Conservation (phyloP, 2,329 filamentous ascomycete species). For the Cladobotryum mycophilum region DNA sequence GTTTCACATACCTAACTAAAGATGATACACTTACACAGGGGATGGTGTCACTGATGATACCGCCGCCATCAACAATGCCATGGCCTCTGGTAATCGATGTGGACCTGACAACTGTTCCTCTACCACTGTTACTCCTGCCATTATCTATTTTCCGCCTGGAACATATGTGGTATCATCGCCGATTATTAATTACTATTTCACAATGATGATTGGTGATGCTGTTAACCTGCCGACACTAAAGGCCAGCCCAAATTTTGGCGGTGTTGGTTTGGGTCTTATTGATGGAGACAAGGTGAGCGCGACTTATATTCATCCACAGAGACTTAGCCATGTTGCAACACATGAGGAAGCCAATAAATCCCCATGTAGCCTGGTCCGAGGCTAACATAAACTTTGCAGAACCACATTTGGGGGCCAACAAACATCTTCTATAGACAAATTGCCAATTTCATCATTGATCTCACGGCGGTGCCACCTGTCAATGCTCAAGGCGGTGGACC, state of each 20-base stretch:
- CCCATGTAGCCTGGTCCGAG: no score
- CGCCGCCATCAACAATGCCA: slow-evolving; percentile 44
- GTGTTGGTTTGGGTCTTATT: slow-evolving; percentile 47
- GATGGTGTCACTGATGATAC: slow-evolving; percentile 43
- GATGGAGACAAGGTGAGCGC: slow-evolving; percentile 31
- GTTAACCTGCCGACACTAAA: slow-evolving; percentile 46
- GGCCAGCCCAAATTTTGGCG: slow-evolving; percentile 42
- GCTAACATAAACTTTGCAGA: no score
- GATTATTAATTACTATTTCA: slow-evolving; percentile 58
- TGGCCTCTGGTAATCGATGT: slow-evolving; percentile 31
- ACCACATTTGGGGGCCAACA: slow-evolving; percentile 22
- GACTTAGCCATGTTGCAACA: background rate
- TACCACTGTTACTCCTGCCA: slow-evolving; percentile 22
- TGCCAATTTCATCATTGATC: slow-evolving; percentile 1
- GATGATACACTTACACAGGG: slow-evolving; percentile 5
- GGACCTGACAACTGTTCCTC: slow-evolving; percentile 21
- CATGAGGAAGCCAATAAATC: background rate
- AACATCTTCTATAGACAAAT: slow-evolving; percentile 4
- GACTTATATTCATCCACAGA: background rate
- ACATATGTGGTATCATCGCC: slow-evolving; percentile 51
- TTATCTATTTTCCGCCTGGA: slow-evolving; percentile 32
- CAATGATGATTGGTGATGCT: slow-evolving; percentile 43
- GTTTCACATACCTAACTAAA: no score
- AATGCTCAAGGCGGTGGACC: background rate
- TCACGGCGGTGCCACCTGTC: background rate